Evolutionary conservation across 2,329 filamentous ascomycete genomes (phyloP).

Genomic region (Ceratocystis papillata): DNA sequence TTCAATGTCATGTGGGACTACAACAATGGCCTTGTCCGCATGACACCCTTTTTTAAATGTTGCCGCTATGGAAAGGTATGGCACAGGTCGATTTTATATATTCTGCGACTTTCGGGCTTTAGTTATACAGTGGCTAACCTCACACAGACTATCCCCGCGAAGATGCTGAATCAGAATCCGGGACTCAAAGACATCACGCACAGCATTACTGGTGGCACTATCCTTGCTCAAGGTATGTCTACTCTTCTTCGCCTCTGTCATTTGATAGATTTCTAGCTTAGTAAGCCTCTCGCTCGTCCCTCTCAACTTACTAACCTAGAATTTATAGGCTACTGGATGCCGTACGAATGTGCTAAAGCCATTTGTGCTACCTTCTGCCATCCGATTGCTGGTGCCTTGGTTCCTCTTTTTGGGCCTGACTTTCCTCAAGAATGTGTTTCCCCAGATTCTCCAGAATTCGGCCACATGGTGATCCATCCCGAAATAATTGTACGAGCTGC

Average conservation of each 20-base stretch:
- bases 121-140: not conserved
- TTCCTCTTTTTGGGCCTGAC: slow-evolving; percentile 75
- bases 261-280: slow-evolving; percentile 24
- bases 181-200: slow-evolving; percentile 83
- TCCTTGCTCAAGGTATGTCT: slow-evolving; percentile 71
- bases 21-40: slow-evolving; percentile 82
- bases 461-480: slow-evolving; percentile 54
- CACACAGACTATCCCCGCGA: slow-evolving; percentile 70
- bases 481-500: slow-evolving; percentile 45
- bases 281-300: slow-evolving; percentile 8
- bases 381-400: slow-evolving; percentile 70
- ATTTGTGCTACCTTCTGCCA: slow-evolving; percentile 85
- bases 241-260: slow-evolving; percentile 1
- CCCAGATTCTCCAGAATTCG: slow-evolving; percentile 52
- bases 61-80: slow-evolving; percentile 73
- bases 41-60: slow-evolving; percentile 91
- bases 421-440: slow-evolving; percentile 65
- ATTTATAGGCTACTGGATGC: slow-evolving; percentile 83
- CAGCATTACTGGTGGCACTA: slow-evolving; percentile 86
- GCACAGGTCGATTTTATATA: not conserved
- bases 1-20: slow-evolving; percentile 95
- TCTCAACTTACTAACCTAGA: slow-evolving; percentile 17
- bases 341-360: slow-evolving; percentile 72
- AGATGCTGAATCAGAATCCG: slow-evolving; percentile 65
- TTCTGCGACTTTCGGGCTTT: not conserved